phyloP scores from a whole-genome alignment of 441 rosid species.

The Flueggea neowawraea region DNA sequence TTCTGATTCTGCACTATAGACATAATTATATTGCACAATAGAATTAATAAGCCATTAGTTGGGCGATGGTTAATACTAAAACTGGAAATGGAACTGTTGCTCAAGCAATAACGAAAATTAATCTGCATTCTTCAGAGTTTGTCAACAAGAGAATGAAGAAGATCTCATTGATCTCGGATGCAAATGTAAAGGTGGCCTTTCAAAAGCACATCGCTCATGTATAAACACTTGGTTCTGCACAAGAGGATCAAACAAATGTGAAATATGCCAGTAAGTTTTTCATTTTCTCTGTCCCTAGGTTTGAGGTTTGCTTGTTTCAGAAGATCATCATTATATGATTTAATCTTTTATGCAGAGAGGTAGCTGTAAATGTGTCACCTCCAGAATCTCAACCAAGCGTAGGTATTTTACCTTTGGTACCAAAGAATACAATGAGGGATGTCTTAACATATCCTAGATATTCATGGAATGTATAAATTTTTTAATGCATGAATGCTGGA shows the following conservation, averaged over 20 bases:
- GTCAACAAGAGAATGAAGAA: slow-evolving; percentile 90
- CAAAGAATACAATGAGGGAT: slow-evolving; percentile 2
- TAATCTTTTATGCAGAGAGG: slow-evolving; percentile 40
- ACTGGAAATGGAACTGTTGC: neutral
- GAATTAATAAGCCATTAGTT: too few relatives aligned
- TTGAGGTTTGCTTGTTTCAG: neutral
- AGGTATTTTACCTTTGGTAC: slow-evolving; percentile 29
- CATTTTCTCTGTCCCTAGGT: neutral
- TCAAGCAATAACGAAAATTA: neutral
- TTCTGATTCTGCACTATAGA: too few relatives aligned
- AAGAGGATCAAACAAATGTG: slow-evolving; percentile 86
- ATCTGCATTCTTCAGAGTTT: slow-evolving; percentile 44
- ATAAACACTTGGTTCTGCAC: slow-evolving; percentile 84
- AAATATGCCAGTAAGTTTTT: slow-evolving; percentile 79
- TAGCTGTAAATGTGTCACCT: slow-evolving; percentile 63
- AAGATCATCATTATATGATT: neutral
- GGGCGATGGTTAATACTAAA: neutral
- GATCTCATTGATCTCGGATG: slow-evolving; percentile 80
- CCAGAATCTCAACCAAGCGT: slow-evolving; percentile 71
- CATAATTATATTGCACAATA: too few relatives aligned
- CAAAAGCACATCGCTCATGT: slow-evolving; percentile 72
- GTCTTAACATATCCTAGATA: neutral
- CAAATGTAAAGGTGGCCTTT: slow-evolving; percentile 82
- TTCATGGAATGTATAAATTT: too few relatives aligned
- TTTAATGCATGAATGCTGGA: too few relatives aligned